phyloP scores from a whole-genome alignment of 768 basidiomycete genomes.

The Phylloporus arenicola region DNA sequence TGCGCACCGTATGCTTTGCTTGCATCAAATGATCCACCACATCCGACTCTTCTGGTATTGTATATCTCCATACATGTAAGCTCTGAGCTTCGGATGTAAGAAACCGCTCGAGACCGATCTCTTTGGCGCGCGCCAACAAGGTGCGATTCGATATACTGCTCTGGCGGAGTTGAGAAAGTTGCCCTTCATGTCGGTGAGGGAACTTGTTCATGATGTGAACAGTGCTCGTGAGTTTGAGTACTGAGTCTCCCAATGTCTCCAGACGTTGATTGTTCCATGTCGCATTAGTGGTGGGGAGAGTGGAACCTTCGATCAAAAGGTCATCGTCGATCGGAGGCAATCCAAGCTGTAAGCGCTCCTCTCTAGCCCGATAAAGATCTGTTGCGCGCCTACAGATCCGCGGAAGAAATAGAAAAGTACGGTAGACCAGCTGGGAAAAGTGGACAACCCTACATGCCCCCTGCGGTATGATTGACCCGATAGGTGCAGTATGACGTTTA shows the following conservation, averaged over 20 bases:
- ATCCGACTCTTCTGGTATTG: conserved; percentile 35
- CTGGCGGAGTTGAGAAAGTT: conserved; percentile 61
- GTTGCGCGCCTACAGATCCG: conserved; percentile 62
- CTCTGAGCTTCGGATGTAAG: conserved; percentile 55
- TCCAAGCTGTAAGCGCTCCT: conserved; percentile 47
- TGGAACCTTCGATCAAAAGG: conserved; percentile 67
- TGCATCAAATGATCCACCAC: conserved; percentile 26
- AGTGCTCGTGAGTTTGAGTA: conserved; percentile 70
- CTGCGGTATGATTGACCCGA: conserved; percentile 36
- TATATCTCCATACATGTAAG: conserved; percentile 55
- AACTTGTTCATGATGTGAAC: conserved; percentile 74
- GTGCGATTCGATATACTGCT: conserved; percentile 66
- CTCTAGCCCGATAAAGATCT: conserved; percentile 54
- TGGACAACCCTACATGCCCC: conserved; percentile 50
- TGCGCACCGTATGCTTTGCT: conserved; percentile 30
- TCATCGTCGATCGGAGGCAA: conserved; percentile 57
- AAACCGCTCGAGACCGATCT: conserved; percentile 56
- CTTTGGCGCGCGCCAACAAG: conserved; percentile 61
- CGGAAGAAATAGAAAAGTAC: conserved; percentile 56
- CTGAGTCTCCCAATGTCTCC: conserved; percentile 84
- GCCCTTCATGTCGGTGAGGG: conserved; percentile 78
- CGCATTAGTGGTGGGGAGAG: conserved; percentile 58
- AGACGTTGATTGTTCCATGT: conserved; percentile 79
- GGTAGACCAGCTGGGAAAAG: conserved; percentile 46
- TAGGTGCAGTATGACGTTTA: conserved; percentile 18